Conservation (phyloP, 257 asterid species). For the Fraxinus anomala region DNA sequence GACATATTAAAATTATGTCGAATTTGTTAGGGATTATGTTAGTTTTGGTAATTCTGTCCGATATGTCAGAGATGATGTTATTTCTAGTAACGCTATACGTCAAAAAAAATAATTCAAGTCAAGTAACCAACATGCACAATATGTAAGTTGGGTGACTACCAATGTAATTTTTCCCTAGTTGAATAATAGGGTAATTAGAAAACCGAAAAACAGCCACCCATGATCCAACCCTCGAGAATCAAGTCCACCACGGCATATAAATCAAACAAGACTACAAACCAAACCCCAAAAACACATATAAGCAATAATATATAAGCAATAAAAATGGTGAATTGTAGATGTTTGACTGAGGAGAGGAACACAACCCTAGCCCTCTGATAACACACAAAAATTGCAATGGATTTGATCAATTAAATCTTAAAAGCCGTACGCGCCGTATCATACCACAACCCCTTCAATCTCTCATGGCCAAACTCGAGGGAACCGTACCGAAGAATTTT, state of each 20-base stretch:
- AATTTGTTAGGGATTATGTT: too few species aligned
- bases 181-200: neutral
- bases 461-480: slow-evolving; percentile 56
- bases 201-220: neutral
- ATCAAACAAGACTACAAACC: neutral
- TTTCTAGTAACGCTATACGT: too few species aligned
- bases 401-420: slow-evolving; percentile 18
- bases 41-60: too few species aligned
- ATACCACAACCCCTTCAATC: slow-evolving; percentile 15
- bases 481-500: slow-evolving; percentile 25
- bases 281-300: neutral
- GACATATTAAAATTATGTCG: too few species aligned
- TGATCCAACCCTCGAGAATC: neutral
- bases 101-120: too few species aligned
- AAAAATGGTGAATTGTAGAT: neutral
- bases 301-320: neutral
- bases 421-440: slow-evolving; percentile 39
- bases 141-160: neutral
- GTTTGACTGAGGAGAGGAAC: slow-evolving; percentile 9
- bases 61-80: too few species aligned
- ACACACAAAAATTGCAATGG: slow-evolving; percentile 25
- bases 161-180: neutral
- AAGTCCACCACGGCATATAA: neutral
- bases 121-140: neutral
- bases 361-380: slow-evolving; percentile 46